Base-by-base conservation (phyloP, 306 rosid genomes). In the Prunus padus region DNA sequence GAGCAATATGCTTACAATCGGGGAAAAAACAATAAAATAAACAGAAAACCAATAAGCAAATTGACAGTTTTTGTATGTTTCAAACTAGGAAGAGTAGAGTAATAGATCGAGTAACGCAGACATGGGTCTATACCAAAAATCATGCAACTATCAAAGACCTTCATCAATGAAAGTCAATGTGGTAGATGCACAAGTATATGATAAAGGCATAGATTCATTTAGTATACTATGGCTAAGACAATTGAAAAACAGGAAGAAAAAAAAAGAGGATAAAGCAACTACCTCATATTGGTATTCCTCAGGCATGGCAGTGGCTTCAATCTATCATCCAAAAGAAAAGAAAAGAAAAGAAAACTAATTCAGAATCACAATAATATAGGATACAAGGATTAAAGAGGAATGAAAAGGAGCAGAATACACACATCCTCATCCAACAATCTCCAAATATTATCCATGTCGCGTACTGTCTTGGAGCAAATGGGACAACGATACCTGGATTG, bases 401-500 rank as follows among this genome's bases (percentile, higher is more conserved):
- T 49, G 71, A 63, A 13, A 47, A 68, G 20, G 20, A 61, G 47
- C 26, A 26, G 69, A 73, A 23, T 5, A 46, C 86, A 61, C 54
- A 87, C 94, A 85, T 91, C 92, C 47, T 0, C 79, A 78, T 87
- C 89, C 79, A 91, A 64, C 72, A 20, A 5, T 40, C 68, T 68
- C 94, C 97, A 91, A 33, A 9, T 0, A 55, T 0, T 15, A 80
- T 84, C 74, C 91, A 91, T 89, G 69, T 89, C 60, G 30, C 49
- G 2, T 40, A 87, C 47, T 23, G 97, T 55, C 86, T 87, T 89
- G 44, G 76, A 84, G 89, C 97, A 91, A 54, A 91, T 65, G 67
- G 95, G 92, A 67, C 97, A 91, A 30, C 91, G 91, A 52, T 78
- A 89, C 79, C 97, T 91, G 81, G 77, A 72, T 19, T 91, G 81